phyloP scores from a whole-genome alignment of 2,329 filamentous ascomycete genomes.

The Helicocarpus griseus region DNA sequence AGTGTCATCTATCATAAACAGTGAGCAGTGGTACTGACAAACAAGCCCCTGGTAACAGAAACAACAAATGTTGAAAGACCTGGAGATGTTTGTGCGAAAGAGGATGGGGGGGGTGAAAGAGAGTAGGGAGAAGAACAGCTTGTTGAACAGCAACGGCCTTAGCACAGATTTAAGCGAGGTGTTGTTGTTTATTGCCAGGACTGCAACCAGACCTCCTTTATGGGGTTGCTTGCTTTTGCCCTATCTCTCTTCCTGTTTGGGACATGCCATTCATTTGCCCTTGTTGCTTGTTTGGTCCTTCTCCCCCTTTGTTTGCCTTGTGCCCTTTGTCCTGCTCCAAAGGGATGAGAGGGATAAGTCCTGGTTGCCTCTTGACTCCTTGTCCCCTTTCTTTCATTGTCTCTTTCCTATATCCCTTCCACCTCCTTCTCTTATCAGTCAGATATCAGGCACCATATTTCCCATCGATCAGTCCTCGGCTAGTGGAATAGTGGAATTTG shows the following conservation, averaged over 20 bases:
- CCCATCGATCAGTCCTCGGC: neutral
- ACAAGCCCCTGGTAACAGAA: neutral
- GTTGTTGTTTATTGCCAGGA: neutral
- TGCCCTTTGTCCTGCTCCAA: neutral
- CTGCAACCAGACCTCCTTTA: neutral
- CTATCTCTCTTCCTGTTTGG: neutral
- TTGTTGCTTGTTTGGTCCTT: neutral
- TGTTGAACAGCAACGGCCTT: neutral
- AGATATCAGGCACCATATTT: neutral
- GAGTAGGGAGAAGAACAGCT: neutral
- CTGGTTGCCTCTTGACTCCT: neutral
- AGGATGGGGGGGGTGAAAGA: neutral
- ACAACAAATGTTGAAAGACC: neutral
- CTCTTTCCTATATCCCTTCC: neutral
- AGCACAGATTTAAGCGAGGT: slow-evolving; percentile 2
- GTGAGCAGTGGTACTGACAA: neutral
- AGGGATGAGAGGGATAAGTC: neutral
- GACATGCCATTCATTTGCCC: neutral
- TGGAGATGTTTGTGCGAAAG: neutral
- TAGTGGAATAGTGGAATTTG: no score
- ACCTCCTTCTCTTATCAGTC: neutral
- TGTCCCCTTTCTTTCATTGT: neutral
- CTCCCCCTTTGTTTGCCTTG: neutral
- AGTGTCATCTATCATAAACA: neutral
- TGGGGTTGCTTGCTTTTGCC: neutral